A percentile compares a stretch with the other conserved stretches of the same genome.
Conservation (phyloP, 1,139 yeast species). For the Yamadazyma diospyri region DNA sequence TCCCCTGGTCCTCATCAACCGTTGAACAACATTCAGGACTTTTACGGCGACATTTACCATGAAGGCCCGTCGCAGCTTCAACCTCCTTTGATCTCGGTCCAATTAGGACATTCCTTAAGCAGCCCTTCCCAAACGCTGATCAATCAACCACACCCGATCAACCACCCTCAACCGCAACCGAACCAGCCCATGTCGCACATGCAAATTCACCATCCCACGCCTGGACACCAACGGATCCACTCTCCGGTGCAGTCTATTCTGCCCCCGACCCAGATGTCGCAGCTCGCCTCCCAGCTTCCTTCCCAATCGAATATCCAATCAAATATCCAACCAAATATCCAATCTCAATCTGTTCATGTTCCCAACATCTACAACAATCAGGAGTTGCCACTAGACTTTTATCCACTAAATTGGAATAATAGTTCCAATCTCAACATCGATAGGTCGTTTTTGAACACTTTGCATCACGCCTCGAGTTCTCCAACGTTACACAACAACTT, state of each 20-base stretch:
- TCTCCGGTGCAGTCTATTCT: background rate
- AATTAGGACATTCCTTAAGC: constrained; percentile 7
- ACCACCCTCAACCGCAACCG: background rate
- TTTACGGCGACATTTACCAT: constrained; percentile 12
- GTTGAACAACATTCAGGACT: constrained; percentile 7
- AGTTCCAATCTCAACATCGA: constrained; percentile 4
- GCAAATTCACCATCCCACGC: constrained; percentile 1
- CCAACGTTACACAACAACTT: constrained; percentile 6
- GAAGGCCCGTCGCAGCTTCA: constrained; percentile 6
- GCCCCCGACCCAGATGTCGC: background rate
- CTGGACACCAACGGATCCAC: background rate
- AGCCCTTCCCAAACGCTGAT: constrained; percentile 5
- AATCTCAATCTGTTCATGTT: background rate
- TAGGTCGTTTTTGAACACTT: constrained; percentile 7
- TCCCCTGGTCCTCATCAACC: constrained; percentile 3
- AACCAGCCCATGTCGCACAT: background rate
- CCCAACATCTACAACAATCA: constrained; percentile 4
- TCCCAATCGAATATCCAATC: too few species aligned
- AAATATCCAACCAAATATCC: too few species aligned
- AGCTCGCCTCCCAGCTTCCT: too few species aligned
- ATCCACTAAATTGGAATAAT: constrained; percentile 5
- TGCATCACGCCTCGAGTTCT: constrained; percentile 4
- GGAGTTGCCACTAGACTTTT: constrained; percentile 2
- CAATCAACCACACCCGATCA: too few species aligned
- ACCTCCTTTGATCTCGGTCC: constrained; percentile 4